These are phyloP conservation scores for Physcia stellaris DNA, from an alignment of 495 filamentous ascomycete species.

Conservation along the genomic window DNA sequence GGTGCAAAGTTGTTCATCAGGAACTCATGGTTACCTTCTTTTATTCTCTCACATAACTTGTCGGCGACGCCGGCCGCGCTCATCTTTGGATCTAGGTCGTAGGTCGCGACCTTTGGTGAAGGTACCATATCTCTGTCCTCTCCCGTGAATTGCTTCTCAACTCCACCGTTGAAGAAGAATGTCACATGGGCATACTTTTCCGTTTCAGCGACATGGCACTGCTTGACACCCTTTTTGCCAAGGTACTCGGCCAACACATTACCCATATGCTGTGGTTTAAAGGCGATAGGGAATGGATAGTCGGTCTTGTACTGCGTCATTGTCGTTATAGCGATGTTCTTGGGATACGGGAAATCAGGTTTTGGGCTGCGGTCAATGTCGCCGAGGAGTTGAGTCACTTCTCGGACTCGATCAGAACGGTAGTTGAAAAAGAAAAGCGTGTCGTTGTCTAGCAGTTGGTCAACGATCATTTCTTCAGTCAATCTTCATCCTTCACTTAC, in stretches of 20 bases:
- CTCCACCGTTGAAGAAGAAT: constrained; percentile 99
- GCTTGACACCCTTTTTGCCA: constrained; percentile 69
- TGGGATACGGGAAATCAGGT: constrained; percentile 90
- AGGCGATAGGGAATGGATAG: constrained; percentile 87
- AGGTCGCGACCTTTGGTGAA: constrained; percentile 75
- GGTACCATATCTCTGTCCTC: constrained; percentile 72
- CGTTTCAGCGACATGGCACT: constrained; percentile 94
- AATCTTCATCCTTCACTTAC: no score
- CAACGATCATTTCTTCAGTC: no score
- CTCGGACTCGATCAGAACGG: constrained; percentile 93
- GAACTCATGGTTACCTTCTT: constrained; percentile 72
- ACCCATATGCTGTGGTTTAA: constrained; percentile 87
- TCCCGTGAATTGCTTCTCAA: constrained; percentile 88
- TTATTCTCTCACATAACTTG: constrained; percentile 72
- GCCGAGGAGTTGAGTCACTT: constrained; percentile 89
- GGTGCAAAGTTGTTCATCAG: constrained; percentile 99
- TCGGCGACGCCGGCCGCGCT: constrained; percentile 76
- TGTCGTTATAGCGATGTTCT: constrained; percentile 79
- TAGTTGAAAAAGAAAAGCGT: constrained; percentile 99
- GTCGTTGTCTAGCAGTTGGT: constrained; percentile 65
- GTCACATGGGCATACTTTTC: constrained; percentile 99
- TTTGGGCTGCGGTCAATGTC: constrained; percentile 77
- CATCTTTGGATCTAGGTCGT: constrained; percentile 95
- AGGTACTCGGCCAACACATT: constrained; percentile 96
- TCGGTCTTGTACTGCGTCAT: constrained; percentile 99